Percentiles rank a stretch among this genome's conserved stretches.
phyloP scores from a whole-genome alignment of 2,329 filamentous ascomycete species.

The Stachybotrys chartarum region DNA sequence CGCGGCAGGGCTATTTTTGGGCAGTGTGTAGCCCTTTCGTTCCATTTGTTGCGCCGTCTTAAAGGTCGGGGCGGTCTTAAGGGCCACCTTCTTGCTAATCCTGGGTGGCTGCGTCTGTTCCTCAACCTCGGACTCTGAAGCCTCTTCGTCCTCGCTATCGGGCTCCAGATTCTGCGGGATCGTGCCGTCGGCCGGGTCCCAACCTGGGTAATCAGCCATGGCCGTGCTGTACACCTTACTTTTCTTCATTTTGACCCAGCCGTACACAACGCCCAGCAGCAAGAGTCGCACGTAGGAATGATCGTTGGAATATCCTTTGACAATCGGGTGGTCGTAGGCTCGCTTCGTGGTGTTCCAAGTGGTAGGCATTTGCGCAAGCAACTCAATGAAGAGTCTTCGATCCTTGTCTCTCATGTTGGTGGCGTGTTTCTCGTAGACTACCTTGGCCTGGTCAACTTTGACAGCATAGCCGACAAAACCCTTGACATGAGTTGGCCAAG shows the following conservation, averaged over 20 bases:
- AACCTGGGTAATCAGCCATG: neutral
- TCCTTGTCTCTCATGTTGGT: neutral
- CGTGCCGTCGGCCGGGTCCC: neutral
- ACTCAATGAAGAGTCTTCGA: neutral
- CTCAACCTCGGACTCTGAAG: too few species aligned
- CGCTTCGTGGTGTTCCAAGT: neutral
- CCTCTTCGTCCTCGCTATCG: neutral
- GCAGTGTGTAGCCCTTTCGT: too few species aligned
- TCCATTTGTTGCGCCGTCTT: too few species aligned
- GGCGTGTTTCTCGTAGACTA: neutral
- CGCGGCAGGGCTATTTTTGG: too few species aligned
- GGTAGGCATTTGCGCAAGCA: neutral
- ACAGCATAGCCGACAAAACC: neutral
- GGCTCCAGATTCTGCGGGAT: neutral
- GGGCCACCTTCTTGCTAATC: too few species aligned
- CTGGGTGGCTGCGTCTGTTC: too few species aligned
- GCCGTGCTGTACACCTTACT: neutral
- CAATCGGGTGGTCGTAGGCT: neutral
- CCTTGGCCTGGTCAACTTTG: neutral
- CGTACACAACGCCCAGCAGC: neutral
- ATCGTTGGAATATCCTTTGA: neutral
- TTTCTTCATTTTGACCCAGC: neutral
- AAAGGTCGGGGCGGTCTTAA: too few species aligned
- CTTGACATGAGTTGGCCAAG: neutral
- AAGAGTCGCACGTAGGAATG: neutral